phyloP scores from a whole-genome alignment of 2,329 filamentous ascomycete genomes.

The Talaromyces sp. region DNA sequence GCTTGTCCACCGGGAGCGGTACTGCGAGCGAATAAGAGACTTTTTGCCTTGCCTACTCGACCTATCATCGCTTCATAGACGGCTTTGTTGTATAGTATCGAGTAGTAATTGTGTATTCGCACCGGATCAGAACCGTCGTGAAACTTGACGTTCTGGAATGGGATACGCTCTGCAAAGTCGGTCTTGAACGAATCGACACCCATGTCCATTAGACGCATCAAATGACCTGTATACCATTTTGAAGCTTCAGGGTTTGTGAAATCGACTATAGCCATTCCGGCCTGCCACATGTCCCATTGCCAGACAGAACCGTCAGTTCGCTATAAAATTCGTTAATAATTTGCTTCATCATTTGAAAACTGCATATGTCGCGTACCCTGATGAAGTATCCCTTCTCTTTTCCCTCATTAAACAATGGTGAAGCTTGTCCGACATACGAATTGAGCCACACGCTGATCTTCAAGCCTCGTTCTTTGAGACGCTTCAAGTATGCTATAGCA shows the following conservation, averaged over 20 bases:
- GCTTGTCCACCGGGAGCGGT: constrained; percentile 66
- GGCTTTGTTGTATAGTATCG: constrained; percentile 68
- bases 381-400: constrained; percentile 65
- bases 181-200: constrained; percentile 73
- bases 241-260: constrained; percentile 69
- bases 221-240: constrained; percentile 61
- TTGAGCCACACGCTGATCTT: constrained; percentile 76
- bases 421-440: constrained; percentile 68
- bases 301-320: constrained; percentile 66
- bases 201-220: constrained; percentile 63
- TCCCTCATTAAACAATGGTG: constrained; percentile 61
- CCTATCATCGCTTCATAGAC: constrained; percentile 64
- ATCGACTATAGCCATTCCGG: constrained; percentile 71
- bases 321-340: constrained; percentile 21
- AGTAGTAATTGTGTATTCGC: constrained; percentile 74
- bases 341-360: neutral
- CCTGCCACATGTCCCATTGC: constrained; percentile 77
- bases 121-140: constrained; percentile 59
- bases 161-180: constrained; percentile 72
- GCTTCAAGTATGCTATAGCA: constrained; percentile 60
- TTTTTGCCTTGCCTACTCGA: constrained; percentile 49
- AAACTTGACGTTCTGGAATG: constrained; percentile 63
- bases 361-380: constrained; percentile 39
- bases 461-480: constrained; percentile 62
- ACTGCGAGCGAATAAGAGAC: constrained; percentile 65